Evolutionary conservation across 164 flowering plant species (phyloP), one percentile per base, ranked within the genome.

Genomic region (Aristolochia contorta): DNA sequence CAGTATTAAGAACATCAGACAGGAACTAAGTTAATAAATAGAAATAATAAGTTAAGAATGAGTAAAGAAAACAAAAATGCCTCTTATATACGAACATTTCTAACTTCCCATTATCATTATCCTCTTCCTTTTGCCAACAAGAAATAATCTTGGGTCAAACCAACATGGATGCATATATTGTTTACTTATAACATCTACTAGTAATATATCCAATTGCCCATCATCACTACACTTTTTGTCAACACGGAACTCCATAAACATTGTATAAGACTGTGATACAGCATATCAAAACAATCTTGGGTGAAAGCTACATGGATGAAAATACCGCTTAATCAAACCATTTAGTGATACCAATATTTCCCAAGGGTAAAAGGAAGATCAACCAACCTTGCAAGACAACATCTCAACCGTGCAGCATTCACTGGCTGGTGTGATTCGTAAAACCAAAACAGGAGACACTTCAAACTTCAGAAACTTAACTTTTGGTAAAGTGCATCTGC

Each of bases 301-400:
- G 43, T 37, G 10, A 37, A 37, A 37, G 7, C 43, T 3, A 37
- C 43, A 37, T 4, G 43, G 43, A 4, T 37, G 43, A 1, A 37
- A 37, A 49, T 49, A 18, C 53, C 1, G 30, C 19, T 49, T 1
- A 49, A 49, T 18, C 20, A 18, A 5, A 20, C 22, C 53, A 49
- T 3, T 18, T 49, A 49, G 14, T 49, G n/a, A 49, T 18, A 18
- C 12, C 53, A 49, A 48, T 4, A 3, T n/a, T 48, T 48, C 12
- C 12, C 4, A 12, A 48, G 53, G 43, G 20, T 16, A 32, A 32
- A 30, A 16, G 45, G 23, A 2, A 57, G 19, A 20, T 8, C 56
- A 65, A 43, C 56, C 72, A 62, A 85, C 96, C 89, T 80, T 83
- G 75, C 96, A 88, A 55, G 91, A 88, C 66, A 88, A 62, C 87